These are phyloP conservation scores for Saraca asoca DNA, from an alignment of 331 rosid genomes.

Conservation along the genomic window DNA sequence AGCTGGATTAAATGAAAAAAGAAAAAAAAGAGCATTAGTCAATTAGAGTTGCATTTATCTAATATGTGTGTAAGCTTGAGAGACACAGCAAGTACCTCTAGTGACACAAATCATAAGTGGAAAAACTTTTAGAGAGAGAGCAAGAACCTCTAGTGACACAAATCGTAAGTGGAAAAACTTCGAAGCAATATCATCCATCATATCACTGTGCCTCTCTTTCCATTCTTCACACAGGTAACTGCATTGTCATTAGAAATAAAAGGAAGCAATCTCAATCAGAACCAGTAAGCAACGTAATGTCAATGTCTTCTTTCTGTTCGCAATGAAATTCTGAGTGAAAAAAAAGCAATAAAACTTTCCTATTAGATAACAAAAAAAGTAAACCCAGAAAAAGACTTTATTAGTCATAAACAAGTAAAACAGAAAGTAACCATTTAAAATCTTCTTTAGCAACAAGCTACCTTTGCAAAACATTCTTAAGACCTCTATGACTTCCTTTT, in stretches of 20 bases:
- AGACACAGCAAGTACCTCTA: constrained; percentile 51
- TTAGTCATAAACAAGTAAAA: too few relatives aligned
- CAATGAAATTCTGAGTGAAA: too few relatives aligned
- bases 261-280: background rate
- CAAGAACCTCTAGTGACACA: constrained; percentile 63
- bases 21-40: constrained; percentile 27
- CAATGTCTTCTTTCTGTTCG: too few relatives aligned
- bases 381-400: too few relatives aligned
- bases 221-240: constrained; percentile 89
- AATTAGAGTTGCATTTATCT: constrained; percentile 17
- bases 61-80: too few relatives aligned
- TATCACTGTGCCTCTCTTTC: constrained; percentile 62
- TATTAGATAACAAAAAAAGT: too few relatives aligned
- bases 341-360: too few relatives aligned
- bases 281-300: too few relatives aligned
- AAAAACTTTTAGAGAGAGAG: constrained; percentile 40
- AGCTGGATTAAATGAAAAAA: constrained; percentile 57
- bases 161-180: constrained; percentile 58
- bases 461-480: constrained; percentile 49
- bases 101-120: constrained; percentile 56
- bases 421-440: too few relatives aligned
- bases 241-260: constrained; percentile 33
- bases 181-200: constrained; percentile 49
- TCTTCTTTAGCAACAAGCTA: too few relatives aligned
- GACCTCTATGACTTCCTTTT: constrained; percentile 54